Conservation (phyloP, 1,284 basidiomycete species). For the Cutaneotrichosporon dermatis region DNA sequence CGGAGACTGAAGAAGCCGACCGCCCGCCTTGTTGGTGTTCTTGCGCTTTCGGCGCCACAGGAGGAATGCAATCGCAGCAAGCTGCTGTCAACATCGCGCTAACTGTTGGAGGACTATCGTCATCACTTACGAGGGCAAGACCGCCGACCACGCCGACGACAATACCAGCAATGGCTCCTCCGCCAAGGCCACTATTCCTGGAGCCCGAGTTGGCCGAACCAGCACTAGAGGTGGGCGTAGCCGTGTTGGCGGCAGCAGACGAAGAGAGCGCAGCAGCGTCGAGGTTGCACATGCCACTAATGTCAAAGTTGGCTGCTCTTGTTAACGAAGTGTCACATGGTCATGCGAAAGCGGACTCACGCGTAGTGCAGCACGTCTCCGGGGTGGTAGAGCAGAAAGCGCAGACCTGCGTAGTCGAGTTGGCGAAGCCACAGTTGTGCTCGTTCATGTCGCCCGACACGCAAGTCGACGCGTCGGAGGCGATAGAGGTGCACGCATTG, state of each 20-base stretch:
- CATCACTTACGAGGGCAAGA: constrained; percentile 24
- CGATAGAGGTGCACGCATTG: constrained; percentile 47
- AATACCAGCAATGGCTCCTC: constrained; percentile 43
- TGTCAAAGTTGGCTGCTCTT: constrained; percentile 21
- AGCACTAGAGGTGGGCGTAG: constrained; percentile 16
- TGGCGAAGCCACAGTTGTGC: constrained; percentile 51
- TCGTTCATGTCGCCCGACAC: constrained; percentile 48
- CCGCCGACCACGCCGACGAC: constrained; percentile 42
- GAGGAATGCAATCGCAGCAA: constrained; percentile 31
- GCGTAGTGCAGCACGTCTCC: constrained; percentile 35
- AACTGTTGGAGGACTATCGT: too few species aligned
- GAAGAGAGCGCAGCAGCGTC: constrained; percentile 15
- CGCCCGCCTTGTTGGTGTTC: neutral
- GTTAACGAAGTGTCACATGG: neutral
- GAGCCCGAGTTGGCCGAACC: constrained; percentile 8
- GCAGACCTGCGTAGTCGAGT: constrained; percentile 46
- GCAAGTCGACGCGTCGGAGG: constrained; percentile 46
- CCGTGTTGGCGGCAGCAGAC: constrained; percentile 15
- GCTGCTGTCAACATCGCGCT: constrained; percentile 12
- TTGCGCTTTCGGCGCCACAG: constrained; percentile 23
- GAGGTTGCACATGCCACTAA: constrained; percentile 33
- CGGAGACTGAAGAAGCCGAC: constrained; percentile 2
- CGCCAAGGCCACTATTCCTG: constrained; percentile 20
- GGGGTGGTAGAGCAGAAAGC: constrained; percentile 40
- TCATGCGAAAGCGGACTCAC: constrained; percentile 21